phyloP scores from a whole-genome alignment of 2,329 filamentous ascomycete genomes.

The Coniochaeta hoffmannii region DNA sequence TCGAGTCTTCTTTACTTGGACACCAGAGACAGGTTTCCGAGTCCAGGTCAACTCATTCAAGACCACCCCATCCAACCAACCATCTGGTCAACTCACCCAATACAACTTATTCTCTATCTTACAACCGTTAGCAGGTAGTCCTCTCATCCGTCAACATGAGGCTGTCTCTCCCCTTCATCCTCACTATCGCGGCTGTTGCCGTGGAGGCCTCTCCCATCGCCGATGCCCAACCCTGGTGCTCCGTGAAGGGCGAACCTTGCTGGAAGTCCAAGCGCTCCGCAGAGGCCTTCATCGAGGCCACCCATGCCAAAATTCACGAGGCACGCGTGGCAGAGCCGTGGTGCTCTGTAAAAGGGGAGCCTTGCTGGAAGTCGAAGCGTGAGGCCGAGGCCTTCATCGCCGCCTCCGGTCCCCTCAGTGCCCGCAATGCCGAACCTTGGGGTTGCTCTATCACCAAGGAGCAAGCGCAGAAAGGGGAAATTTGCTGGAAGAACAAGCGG shows the following conservation, averaged over 20 bases:
- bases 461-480: slow-evolving; percentile 30
- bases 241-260: slow-evolving; percentile 31
- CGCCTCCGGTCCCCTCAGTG: slow-evolving; percentile 16
- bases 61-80: not conserved
- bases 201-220: slow-evolving; percentile 21
- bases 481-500: slow-evolving; percentile 36
- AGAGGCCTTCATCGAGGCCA: slow-evolving; percentile 18
- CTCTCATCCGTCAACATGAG: slow-evolving; percentile 17
- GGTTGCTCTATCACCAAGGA: too few species aligned
- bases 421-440: slow-evolving; percentile 21
- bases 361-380: slow-evolving; percentile 36
- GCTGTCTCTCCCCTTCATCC: slow-evolving; percentile 16
- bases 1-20: not conserved
- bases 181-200: slow-evolving; percentile 16
- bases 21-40: not conserved
- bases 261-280: slow-evolving; percentile 33
- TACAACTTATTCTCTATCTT: not conserved
- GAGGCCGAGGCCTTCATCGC: slow-evolving; percentile 25
- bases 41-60: not conserved
- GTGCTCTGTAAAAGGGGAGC: slow-evolving; percentile 29
- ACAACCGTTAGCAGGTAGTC: too few species aligned
- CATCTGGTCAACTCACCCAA: not conserved
- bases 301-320: slow-evolving; percentile 3
- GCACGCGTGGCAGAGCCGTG: slow-evolving; percentile 15
- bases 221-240: slow-evolving; percentile 23